Evolutionary conservation across 176 grass and related monocot species (phyloP), one percentile per base, ranked within the genome.

Genomic region (Aegilops longissima): DNA sequence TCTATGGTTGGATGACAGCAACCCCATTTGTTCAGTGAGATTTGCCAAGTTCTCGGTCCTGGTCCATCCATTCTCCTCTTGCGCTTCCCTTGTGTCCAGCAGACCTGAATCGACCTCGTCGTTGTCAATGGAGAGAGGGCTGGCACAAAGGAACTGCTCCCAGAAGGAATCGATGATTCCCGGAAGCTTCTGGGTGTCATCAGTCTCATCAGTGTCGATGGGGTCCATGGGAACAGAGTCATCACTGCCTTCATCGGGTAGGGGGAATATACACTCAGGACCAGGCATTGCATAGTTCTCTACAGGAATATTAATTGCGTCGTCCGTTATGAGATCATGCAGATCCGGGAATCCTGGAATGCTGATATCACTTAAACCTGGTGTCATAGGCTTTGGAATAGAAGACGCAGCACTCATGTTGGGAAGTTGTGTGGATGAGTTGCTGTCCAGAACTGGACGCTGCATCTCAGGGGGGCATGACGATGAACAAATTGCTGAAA

Each of bases 11-110:
- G 97, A 93, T 18, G 92, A 94, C 34, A 99, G 94, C 66, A 96
- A 87, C 18, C 90, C 94, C 97, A 99, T 97, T 69, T 99, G 97
- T 68, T 97, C 92, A 1, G 97, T 99, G 35, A 99, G 91, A 58
- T 97, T 89, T 49, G 85, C 56, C 80, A 99, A 17, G 64, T 94
- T 91, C 61, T 88, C 87, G 49, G 68, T 16, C 78, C 84, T 79
- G 87, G 59, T 58, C 92, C 92, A 88, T 73, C 84, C 86, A 62
- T 92, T 90, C 72, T 86, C 88, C n/a, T 73, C 82, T 17, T 77
- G 86, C 45, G 70, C 24, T 82, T 85, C 90, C 72, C 75, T 80
- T 80, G 73, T 23, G 56, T 95, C 87, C 30, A 86, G 81, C 56
- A 81, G 29, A 44, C 88, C 66, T 65, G 90, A 94, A 84, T 99